These are phyloP conservation scores for Colletotrichum sp. DNA, from an alignment of 2,329 filamentous ascomycete species.

Conservation along the genomic window DNA sequence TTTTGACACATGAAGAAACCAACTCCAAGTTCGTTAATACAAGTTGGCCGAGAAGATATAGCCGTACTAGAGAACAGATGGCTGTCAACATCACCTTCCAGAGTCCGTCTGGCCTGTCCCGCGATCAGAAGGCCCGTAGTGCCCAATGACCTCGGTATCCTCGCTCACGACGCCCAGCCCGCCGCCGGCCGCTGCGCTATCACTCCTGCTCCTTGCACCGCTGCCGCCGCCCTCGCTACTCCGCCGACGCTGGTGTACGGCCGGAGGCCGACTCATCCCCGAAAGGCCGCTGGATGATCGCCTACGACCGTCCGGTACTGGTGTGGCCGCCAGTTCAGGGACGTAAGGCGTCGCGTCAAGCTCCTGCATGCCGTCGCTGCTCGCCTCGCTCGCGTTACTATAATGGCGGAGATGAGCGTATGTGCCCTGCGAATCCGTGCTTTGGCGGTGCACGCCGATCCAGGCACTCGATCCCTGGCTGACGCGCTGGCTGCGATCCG, in stretches of 20 bases:
- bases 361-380: slow-evolving; percentile 40
- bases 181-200: slow-evolving; percentile 22
- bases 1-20: not conserved
- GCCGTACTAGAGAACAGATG: not conserved
- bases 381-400: slow-evolving; percentile 50
- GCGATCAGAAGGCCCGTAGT: slow-evolving; percentile 46
- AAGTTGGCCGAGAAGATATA: not conserved
- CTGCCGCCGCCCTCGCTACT: slow-evolving; percentile 27
- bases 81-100: not conserved
- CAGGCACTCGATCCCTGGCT: slow-evolving; percentile 25
- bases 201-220: slow-evolving; percentile 24
- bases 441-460: slow-evolving; percentile 29
- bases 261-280: slow-evolving; percentile 25
- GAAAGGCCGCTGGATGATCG: slow-evolving; percentile 28
- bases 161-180: slow-evolving; percentile 42
- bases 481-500: slow-evolving; percentile 21
- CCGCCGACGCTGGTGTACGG: slow-evolving; percentile 27
- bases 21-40: not conserved
- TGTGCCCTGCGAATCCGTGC: slow-evolving; percentile 42
- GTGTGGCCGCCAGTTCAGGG: slow-evolving; percentile 41
- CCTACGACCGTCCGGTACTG: slow-evolving; percentile 28
- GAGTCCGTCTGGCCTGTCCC: slow-evolving; percentile 47
- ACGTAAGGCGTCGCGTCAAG: slow-evolving; percentile 39
- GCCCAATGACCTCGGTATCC: slow-evolving; percentile 47
- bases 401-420: slow-evolving; percentile 43